phyloP scores from a whole-genome alignment of 257 asterid species.

The Gynochthodes officinalis region DNA sequence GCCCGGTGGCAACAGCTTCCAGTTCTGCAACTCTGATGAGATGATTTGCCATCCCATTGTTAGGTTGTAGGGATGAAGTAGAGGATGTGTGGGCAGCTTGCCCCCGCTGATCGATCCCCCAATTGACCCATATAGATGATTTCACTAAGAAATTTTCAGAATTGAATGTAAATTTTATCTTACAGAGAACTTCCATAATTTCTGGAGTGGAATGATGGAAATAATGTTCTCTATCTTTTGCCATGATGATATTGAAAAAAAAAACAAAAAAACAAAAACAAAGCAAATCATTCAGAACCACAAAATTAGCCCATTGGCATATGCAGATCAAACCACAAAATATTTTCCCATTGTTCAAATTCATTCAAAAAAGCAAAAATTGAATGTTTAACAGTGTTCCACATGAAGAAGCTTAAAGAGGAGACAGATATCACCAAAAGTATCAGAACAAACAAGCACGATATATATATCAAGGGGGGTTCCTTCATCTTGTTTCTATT shows the following conservation, averaged over 20 bases:
- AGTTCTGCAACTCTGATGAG: conserved; percentile 70
- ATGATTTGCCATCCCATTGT: conserved; percentile 23
- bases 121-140: neutral
- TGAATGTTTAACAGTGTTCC: no score
- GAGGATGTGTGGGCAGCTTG: neutral
- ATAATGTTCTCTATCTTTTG: no score
- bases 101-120: neutral
- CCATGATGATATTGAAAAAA: no score
- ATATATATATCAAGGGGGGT: no score
- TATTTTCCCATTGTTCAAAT: neutral
- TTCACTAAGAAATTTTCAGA: neutral
- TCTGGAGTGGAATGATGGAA: no score
- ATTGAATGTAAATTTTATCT: neutral
- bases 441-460: neutral
- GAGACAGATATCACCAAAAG: neutral
- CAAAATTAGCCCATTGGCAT: no score
- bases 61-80: neutral
- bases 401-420: no score
- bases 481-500: neutral
- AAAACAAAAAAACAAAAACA: no score
- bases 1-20: conserved; percentile 31
- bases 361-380: neutral
- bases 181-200: no score
- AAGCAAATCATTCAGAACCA: no score
- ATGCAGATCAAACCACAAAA: no score